Evolutionary conservation across 2,329 filamentous ascomycete species (phyloP).

Genomic region (Neonectria hederae): DNA sequence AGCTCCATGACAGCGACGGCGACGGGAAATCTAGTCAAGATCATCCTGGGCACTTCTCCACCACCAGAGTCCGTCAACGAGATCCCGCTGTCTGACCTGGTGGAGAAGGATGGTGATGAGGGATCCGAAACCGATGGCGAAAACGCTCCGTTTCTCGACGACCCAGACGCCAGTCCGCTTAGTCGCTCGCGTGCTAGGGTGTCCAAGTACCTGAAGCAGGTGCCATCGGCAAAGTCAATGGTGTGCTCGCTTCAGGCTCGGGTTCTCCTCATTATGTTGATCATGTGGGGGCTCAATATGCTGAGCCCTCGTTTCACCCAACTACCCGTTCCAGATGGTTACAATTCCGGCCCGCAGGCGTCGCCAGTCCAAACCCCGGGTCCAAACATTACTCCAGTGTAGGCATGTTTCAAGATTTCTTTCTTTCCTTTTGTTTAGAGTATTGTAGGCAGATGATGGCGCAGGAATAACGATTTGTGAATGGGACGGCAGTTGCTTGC

Average conservation of each 20-base stretch:
- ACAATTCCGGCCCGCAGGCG: background rate
- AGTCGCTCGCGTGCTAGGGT: background rate
- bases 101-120: background rate
- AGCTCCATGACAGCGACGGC: slow-evolving; percentile 20
- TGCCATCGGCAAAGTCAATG: background rate
- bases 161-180: background rate
- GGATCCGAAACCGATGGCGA: background rate
- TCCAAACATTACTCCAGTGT: background rate
- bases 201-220: background rate
- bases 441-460: background rate
- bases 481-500: background rate
- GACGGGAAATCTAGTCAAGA: slow-evolving; percentile 1
- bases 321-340: slow-evolving; percentile 4
- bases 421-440: background rate
- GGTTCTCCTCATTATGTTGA: background rate
- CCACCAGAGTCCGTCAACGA: background rate
- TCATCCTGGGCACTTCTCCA: background rate
- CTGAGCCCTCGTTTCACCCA: background rate
- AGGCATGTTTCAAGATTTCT: background rate
- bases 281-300: slow-evolving; percentile 22
- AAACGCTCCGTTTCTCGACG: background rate
- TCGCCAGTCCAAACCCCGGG: background rate
- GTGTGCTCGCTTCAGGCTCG: slow-evolving; percentile 4
- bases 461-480: background rate
- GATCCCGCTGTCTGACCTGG: background rate